Percentiles rank a stretch among this genome's conserved stretches.
These are phyloP conservation scores for Pseudoscleropodium purum DNA, from an alignment of 225 moss, liverwort and hornwort species.

Conservation along the genomic window DNA sequence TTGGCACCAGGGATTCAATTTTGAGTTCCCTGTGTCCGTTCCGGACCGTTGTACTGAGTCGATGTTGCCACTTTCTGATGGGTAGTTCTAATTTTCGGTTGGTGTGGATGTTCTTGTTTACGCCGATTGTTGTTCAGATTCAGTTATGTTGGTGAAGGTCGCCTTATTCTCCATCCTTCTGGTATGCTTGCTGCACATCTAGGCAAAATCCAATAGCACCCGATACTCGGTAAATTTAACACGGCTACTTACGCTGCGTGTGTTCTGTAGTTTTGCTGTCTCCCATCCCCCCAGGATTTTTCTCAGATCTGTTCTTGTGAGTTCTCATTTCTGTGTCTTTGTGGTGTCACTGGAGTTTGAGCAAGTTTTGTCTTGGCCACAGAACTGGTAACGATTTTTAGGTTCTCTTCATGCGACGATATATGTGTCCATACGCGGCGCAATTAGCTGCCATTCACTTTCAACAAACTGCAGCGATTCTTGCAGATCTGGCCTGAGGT, in stretches of 20 bases:
- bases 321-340: too few relatives aligned
- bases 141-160: background rate
- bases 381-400: background rate
- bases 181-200: background rate
- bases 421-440: background rate
- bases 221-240: background rate
- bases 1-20: background rate
- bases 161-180: background rate
- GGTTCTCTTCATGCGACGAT: background rate
- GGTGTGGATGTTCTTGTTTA: too few relatives aligned
- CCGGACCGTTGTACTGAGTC: background rate
- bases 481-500: conserved; percentile 62
- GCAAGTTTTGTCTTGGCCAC: background rate
- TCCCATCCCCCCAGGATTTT: background rate
- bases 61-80: background rate
- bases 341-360: background rate
- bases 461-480: conserved; percentile 55
- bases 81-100: too few relatives aligned
- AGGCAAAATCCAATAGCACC: background rate
- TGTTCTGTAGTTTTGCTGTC: background rate
- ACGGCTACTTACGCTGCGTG: background rate
- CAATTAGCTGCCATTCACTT: background rate
- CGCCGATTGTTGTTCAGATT: background rate
- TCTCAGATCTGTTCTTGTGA: background rate
- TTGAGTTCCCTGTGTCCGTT: background rate